These are phyloP conservation scores for Verticillium isaacii DNA, from an alignment of 2,329 filamentous ascomycete species.

Conservation along the genomic window DNA sequence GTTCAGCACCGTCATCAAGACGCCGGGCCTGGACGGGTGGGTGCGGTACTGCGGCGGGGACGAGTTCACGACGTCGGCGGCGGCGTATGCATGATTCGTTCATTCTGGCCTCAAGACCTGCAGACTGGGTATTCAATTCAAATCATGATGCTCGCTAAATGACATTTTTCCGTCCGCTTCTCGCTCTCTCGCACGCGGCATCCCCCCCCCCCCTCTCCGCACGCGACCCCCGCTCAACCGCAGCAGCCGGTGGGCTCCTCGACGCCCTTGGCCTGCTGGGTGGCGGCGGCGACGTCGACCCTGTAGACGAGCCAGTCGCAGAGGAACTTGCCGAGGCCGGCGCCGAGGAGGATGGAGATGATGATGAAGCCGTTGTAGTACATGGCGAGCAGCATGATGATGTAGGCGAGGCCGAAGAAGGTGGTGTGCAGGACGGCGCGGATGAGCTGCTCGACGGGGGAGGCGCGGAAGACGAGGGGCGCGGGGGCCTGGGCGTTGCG, in stretches of 20 bases:
- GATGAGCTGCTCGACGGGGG: conserved; percentile 33
- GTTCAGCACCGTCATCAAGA: conserved; percentile 64
- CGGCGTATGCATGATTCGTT: neutral
- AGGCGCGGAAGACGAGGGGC: conserved; percentile 30
- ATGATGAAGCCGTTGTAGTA: conserved; percentile 41
- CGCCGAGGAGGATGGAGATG: conserved; percentile 39
- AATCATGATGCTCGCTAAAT: neutral
- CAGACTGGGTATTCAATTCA: neutral
- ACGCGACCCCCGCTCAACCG: conserved; percentile 21
- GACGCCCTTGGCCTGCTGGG: conserved; percentile 22
- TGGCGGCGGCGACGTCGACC: conserved; percentile 17
- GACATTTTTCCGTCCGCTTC: neutral
- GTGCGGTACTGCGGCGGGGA: conserved; percentile 48
- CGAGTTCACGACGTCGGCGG: neutral
- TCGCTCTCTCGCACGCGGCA: too few relatives aligned
- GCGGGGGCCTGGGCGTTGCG: conserved; percentile 9
- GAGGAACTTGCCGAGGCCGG: conserved; percentile 47
- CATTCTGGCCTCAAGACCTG: neutral
- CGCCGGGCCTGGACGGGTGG: conserved; percentile 59
- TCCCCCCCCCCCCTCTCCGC: too few relatives aligned
- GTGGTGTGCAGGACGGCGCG: conserved; percentile 32
- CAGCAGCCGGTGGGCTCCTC: conserved; percentile 45
- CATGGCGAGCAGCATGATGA: conserved; percentile 41
- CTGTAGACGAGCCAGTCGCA: conserved; percentile 46
- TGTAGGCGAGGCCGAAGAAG: conserved; percentile 36